Conservation (phyloP, 1,284 basidiomycete species). For the Malassezia furfur region DNA sequence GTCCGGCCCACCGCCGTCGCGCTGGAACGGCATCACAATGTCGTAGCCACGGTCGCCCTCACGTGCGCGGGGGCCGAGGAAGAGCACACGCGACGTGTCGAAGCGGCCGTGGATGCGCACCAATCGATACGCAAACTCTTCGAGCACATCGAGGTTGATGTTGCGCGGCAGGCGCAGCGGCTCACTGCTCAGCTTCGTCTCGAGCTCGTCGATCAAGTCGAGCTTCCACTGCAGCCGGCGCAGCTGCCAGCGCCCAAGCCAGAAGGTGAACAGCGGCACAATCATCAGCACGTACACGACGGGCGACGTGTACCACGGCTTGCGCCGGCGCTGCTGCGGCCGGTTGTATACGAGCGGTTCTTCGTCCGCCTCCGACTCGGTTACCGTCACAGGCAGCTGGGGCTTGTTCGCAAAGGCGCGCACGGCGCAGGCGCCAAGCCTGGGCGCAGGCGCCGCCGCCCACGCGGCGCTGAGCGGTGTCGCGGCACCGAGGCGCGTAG, state of each 20-base stretch:
- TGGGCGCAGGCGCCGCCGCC: too few relatives aligned
- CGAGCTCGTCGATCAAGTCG: conserved; percentile 81
- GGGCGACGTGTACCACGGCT: conserved; percentile 38
- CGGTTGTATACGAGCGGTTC: conserved; percentile 16
- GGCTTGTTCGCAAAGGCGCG: not conserved
- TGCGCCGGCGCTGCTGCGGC: conserved; percentile 1
- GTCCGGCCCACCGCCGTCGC: conserved; percentile 55
- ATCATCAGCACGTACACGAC: conserved; percentile 61
- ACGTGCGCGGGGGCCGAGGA: conserved; percentile 73
- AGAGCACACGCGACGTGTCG: conserved; percentile 62
- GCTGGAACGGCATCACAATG: conserved; percentile 71
- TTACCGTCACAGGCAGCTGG: conserved; percentile 1
- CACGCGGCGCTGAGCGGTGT: too few relatives aligned
- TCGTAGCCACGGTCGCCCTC: conserved; percentile 81
- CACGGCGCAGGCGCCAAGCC: too few relatives aligned
- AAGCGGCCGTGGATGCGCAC: conserved; percentile 31
- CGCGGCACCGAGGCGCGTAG: too few relatives aligned
- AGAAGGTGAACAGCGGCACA: conserved; percentile 81
- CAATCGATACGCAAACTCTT: conserved; percentile 36
- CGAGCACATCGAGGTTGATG: conserved; percentile 57
- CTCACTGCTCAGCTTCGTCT: conserved; percentile 73
- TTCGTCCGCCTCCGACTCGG: not conserved
- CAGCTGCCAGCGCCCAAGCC: conserved; percentile 85
- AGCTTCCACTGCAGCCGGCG: conserved; percentile 91
- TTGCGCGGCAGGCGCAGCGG: conserved; percentile 70